Percentiles rank a stretch among this genome's conserved stretches.
These are phyloP conservation scores for Vigna hirtella DNA, from an alignment of 306 rosid species.

Conservation along the genomic window DNA sequence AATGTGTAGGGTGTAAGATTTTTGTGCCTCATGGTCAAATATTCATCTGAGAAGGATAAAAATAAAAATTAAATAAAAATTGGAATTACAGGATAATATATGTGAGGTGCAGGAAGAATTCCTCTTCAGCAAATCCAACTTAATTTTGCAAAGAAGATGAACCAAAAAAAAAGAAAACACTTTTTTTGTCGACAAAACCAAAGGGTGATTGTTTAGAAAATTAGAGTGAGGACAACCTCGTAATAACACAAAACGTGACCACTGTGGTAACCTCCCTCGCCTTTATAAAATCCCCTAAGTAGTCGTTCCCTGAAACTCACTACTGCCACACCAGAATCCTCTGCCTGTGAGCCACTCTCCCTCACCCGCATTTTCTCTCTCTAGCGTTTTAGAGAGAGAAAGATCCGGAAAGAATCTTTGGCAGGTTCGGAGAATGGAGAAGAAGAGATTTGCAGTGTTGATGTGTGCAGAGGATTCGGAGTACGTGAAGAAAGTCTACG, in stretches of 20 bases:
- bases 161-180: background rate
- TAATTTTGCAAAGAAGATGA: background rate
- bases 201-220: background rate
- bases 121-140: background rate
- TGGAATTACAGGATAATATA: too few relatives aligned
- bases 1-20: fast-evolving
- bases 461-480: conserved; percentile 89
- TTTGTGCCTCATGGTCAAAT: too few relatives aligned
- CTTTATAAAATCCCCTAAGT: conserved; percentile 10
- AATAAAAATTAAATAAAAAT: too few relatives aligned
- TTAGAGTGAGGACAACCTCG: background rate
- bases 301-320: background rate
- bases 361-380: conserved; percentile 40
- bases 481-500: conserved; percentile 71
- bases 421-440: background rate
- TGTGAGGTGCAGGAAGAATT: too few relatives aligned
- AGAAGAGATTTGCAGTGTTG: conserved; percentile 66
- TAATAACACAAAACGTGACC: conserved; percentile 31
- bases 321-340: background rate
- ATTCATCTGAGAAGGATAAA: too few relatives aligned
- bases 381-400: conserved; percentile 36
- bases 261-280: background rate
- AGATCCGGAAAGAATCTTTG: background rate
- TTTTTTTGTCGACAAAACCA: background rate
- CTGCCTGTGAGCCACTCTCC: too few relatives aligned